These are phyloP conservation scores for Tricholoma sp. DNA, from an alignment of 768 basidiomycete species.

Conservation along the genomic window DNA sequence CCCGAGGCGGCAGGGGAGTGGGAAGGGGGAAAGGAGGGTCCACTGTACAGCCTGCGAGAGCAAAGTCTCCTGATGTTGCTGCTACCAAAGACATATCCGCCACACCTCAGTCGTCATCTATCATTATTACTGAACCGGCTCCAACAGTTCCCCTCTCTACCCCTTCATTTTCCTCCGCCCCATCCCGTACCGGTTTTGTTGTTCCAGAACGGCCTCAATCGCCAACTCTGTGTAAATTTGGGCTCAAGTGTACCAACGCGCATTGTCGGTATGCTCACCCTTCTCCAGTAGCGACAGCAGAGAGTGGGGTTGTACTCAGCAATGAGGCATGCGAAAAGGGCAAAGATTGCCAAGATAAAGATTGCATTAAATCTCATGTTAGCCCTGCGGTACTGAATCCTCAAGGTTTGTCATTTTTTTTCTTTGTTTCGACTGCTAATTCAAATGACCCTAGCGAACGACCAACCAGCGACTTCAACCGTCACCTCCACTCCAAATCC, in stretches of 20 bases:
- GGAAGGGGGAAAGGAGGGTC: slow-evolving; percentile 47
- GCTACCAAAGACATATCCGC: slow-evolving; percentile 12
- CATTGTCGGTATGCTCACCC: slow-evolving; percentile 92
- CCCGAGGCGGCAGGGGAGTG: slow-evolving; percentile 36
- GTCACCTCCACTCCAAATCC: slow-evolving; percentile 23
- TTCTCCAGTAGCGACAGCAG: slow-evolving; percentile 92
- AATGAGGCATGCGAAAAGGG: slow-evolving; percentile 91
- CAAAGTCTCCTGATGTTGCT: slow-evolving; percentile 13
- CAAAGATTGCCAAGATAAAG: slow-evolving; percentile 86
- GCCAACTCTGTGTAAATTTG: slow-evolving; percentile 91
- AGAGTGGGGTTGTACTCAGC: slow-evolving; percentile 92
- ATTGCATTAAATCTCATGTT: slow-evolving; percentile 88
- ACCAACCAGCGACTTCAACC: slow-evolving; percentile 33
- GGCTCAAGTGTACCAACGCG: slow-evolving; percentile 84
- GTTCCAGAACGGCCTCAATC: slow-evolving; percentile 79
- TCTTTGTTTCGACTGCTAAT: slow-evolving; percentile 3
- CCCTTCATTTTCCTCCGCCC: slow-evolving; percentile 19
- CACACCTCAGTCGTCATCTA: slow-evolving; percentile 20
- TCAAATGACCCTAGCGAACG: slow-evolving; percentile 23
- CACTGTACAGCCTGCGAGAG: slow-evolving; percentile 16
- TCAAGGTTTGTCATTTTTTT: slow-evolving; percentile 38
- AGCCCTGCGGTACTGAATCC: slow-evolving; percentile 78
- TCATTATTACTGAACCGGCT: slow-evolving; percentile 25
- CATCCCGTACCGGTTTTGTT: slow-evolving; percentile 42
- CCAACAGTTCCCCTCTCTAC: slow-evolving; percentile 16